Conservation (phyloP, 345 rosid species). For the Lepidium didymum region DNA sequence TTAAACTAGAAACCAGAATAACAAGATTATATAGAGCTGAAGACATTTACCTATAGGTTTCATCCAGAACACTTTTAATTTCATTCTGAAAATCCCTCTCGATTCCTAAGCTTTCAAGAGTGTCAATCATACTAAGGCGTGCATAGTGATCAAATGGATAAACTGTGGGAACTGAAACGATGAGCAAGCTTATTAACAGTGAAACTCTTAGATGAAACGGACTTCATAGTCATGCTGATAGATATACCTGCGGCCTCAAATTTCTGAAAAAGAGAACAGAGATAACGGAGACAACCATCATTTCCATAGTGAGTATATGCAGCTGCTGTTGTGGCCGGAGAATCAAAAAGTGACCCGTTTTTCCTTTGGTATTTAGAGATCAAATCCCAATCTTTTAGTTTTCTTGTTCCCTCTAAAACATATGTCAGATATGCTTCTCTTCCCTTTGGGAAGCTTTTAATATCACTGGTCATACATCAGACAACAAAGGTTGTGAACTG, state of each 20-base stretch:
- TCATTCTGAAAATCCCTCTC: slow-evolving; percentile 54
- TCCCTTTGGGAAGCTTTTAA: slow-evolving; percentile 34
- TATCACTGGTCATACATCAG: slow-evolving; percentile 16
- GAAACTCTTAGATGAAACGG: not conserved
- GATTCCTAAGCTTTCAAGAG: slow-evolving; percentile 65
- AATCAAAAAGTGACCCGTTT: slow-evolving; percentile 75
- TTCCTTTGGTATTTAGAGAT: slow-evolving; percentile 58
- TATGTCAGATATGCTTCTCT: slow-evolving; percentile 56
- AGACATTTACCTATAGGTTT: slow-evolving; percentile 50
- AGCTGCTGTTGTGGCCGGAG: slow-evolving; percentile 88
- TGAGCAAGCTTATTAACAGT: slow-evolving; percentile 1
- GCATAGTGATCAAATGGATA: slow-evolving; percentile 52
- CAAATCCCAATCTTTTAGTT: slow-evolving; percentile 52
- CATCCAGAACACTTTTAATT: slow-evolving; percentile 42
- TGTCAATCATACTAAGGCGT: slow-evolving; percentile 55
- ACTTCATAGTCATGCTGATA: not conserved
- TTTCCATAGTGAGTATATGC: slow-evolving; percentile 48
- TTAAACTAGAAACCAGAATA: not conserved
- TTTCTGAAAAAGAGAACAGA: slow-evolving; percentile 45
- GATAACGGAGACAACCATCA: slow-evolving; percentile 56
- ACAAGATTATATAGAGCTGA: not conserved
- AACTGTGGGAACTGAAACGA: slow-evolving; percentile 64
- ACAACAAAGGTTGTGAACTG: not conserved
- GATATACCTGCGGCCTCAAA: slow-evolving; percentile 58
- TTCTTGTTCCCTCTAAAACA: slow-evolving; percentile 63